phyloP scores from a whole-genome alignment of 768 basidiomycete species.

The Suillus placidus region DNA sequence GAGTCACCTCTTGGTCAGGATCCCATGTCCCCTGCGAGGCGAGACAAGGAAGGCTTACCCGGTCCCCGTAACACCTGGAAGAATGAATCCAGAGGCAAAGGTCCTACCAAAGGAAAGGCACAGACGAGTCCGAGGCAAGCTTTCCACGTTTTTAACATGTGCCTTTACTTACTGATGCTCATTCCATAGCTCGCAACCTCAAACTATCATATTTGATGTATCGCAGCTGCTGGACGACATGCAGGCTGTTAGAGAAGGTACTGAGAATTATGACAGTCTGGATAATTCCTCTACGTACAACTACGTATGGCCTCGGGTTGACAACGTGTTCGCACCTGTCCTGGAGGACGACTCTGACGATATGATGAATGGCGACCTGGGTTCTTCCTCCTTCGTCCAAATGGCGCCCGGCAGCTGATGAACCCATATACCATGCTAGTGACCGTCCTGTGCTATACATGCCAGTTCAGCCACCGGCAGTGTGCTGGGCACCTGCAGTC shows the following conservation, averaged over 20 bases:
- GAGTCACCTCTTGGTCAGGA: slow-evolving; percentile 51
- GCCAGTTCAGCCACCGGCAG: slow-evolving; percentile 55
- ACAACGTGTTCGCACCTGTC: slow-evolving; percentile 59
- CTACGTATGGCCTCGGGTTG: slow-evolving; percentile 20
- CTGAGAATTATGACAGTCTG: too few relatives aligned
- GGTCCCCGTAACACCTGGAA: slow-evolving; percentile 53
- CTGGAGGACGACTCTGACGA: slow-evolving; percentile 69
- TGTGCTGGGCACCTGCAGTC: slow-evolving; percentile 27
- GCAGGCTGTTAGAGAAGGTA: slow-evolving; percentile 66
- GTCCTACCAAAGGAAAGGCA: slow-evolving; percentile 44
- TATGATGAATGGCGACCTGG: slow-evolving; percentile 50
- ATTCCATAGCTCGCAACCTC: slow-evolving; percentile 55
- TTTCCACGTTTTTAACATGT: neutral
- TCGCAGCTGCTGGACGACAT: slow-evolving; percentile 72
- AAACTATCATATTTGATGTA: slow-evolving; percentile 77
- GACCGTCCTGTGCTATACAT: slow-evolving; percentile 63
- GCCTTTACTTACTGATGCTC: neutral
- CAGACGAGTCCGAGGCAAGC: slow-evolving; percentile 62
- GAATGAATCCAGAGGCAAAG: slow-evolving; percentile 41
- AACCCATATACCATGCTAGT: slow-evolving; percentile 64
- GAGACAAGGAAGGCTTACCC: slow-evolving; percentile 76
- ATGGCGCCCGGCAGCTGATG: slow-evolving; percentile 83
- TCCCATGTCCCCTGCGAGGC: slow-evolving; percentile 42
- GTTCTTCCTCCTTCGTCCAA: slow-evolving; percentile 77
- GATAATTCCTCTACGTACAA: slow-evolving; percentile 14